These are phyloP conservation scores for Stenogyne calaminthoides DNA, from an alignment of 305 asterid species.

Conservation along the genomic window DNA sequence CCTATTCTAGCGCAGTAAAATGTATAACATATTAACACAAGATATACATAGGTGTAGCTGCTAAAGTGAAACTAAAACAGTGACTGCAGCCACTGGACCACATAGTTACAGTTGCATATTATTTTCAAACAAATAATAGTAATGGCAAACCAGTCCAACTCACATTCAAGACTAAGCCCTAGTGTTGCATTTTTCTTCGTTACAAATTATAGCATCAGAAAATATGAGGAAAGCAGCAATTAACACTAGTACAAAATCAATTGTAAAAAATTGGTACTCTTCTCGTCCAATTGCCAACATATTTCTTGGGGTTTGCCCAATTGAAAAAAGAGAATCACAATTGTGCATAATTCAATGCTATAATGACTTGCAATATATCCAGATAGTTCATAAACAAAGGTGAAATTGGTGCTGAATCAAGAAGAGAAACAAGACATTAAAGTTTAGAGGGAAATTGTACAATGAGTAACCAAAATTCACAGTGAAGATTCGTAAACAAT, in stretches of 20 bases:
- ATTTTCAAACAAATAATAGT: no score
- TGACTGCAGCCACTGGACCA: no score
- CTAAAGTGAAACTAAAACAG: no score
- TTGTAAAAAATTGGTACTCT: neutral
- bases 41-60: neutral
- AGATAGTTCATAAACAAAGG: neutral
- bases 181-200: neutral
- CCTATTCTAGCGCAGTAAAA: neutral
- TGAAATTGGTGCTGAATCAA: constrained; percentile 11
- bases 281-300: neutral
- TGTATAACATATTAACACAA: neutral
- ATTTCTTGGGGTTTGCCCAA: neutral
- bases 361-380: neutral
- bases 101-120: no score
- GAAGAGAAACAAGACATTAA: neutral
- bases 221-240: neutral
- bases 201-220: neutral
- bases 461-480: constrained; percentile 23
- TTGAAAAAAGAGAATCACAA: constrained; percentile 17
- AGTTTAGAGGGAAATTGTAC: constrained; percentile 13
- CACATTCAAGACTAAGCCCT: constrained; percentile 10
- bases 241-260: neutral
- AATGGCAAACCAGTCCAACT: neutral
- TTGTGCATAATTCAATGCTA: neutral
- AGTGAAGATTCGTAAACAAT: neutral